Base-by-base conservation (phyloP, 108 stramenopile genomes). In the Nitzschia sp. region DNA sequence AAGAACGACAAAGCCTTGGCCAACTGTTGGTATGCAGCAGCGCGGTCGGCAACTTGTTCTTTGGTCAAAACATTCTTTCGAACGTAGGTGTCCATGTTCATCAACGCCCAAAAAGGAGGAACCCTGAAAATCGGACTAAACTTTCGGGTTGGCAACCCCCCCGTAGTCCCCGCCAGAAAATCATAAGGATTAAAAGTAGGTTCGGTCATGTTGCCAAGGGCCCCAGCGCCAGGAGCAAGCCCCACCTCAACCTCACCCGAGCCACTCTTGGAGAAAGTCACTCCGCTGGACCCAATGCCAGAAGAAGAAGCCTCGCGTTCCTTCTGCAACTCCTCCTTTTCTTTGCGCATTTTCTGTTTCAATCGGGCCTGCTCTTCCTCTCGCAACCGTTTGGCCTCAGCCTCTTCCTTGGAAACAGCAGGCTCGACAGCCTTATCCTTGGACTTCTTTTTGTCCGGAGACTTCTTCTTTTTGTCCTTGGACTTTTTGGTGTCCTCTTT, bases 111-210 rank as follows among this genome's bases (percentile, higher is more conserved):
- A 57, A 94, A 94, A 3, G 90, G 93, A 59, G 81, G 86, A 51
- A 88, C 86, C 3, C 93, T 84, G 65, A 90, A 90, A 42, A 94
- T 90, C 1, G 93, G 93, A 50, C 83, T 83, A 64, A 94, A 91
- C 59, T 83, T 91, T 24, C 90, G 84, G 10, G 71, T 75, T 10
- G 93, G 93, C 64, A 88, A 80, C 26, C 72, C 70, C 21, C 85
- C 82, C 41, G 80, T 86, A 2, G 91, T 83, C 37, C 89, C 93
- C 2, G 90, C 73, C 41, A 94, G 65, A 65, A 77, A 91, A 38
- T 90, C 93, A 65, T 86, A 94, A 10, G 88, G 87, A 66, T 94
- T 91, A 60, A 94, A 94, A 58, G 71, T 67, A 21, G 69, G 72
- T n/a, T 67, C 64, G 24, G 41, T 51, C 25, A 19, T 22, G 40